Evolutionary conservation across 2,329 filamentous ascomycete species (phyloP).

Genomic region (Penicillium sp.): DNA sequence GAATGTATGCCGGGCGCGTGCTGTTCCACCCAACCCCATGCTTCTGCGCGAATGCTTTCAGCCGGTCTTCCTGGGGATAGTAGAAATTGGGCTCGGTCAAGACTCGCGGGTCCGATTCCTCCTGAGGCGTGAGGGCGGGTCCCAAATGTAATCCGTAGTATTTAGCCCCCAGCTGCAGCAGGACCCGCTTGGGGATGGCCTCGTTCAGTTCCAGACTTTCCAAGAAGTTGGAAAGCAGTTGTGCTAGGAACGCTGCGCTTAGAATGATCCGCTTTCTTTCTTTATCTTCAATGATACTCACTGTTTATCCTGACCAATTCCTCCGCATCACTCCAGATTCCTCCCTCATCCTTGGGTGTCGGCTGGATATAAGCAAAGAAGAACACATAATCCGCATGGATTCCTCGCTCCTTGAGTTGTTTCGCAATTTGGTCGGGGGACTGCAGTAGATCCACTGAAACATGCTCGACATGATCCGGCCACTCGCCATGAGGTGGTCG

Average conservation of each 20-base stretch:
- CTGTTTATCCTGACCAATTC: constrained; percentile 55
- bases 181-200: constrained; percentile 52
- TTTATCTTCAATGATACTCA: no score
- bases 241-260: neutral
- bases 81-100: constrained; percentile 58
- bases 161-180: constrained; percentile 59
- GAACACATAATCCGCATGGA: constrained; percentile 53
- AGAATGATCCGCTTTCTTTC: no score
- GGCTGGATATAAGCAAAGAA: constrained; percentile 62
- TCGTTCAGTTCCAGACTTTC: constrained; percentile 37
- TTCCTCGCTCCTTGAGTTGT: constrained; percentile 26
- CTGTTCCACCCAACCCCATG: constrained; percentile 51
- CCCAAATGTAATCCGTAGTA: constrained; percentile 58
- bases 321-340: constrained; percentile 56
- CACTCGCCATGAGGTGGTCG: constrained; percentile 48
- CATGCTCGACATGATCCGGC: constrained; percentile 47
- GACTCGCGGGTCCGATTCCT: constrained; percentile 53
- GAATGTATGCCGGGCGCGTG: constrained; percentile 53
- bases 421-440: constrained; percentile 34
- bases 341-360: constrained; percentile 48
- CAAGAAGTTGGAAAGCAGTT: constrained; percentile 55
- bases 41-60: constrained; percentile 48
- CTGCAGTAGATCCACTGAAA: constrained; percentile 43
- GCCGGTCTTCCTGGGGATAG: constrained; percentile 58
- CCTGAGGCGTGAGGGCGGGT: constrained; percentile 46